Base-by-base conservation (phyloP, 257 asterid species). In the Ehretia macrophylla region DNA sequence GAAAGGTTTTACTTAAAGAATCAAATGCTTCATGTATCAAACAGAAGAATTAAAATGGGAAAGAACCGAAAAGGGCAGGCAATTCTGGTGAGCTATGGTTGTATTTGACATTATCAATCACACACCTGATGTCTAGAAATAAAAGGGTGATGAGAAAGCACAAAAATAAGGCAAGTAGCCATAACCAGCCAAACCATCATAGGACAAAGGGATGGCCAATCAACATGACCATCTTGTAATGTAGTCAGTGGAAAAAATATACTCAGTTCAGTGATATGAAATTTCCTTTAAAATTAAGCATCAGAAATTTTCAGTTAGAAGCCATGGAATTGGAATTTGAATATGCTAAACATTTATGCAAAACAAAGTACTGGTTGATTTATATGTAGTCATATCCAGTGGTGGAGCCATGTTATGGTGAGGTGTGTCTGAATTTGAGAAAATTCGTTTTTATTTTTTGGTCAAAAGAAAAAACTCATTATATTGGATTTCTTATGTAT, bases 251-350 rank as follows among this genome's bases (percentile, higher is more conserved):
- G 3, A 42, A 42, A 47, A 16, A 27, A 27, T 27, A 27, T 27
- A 27, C 4, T 27, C 35, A 27, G 3, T 27, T 27, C 35, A 27
- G 35, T 27, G 35, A n/a, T 47, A 20, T 47, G 17, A 10, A n/a
- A n/a, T 17, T 17, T 6, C 23, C 16, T 1, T n/a, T 9, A 49
- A 17, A 49, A n/a, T 45, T 17, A n/a, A 21, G 8, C 57, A 52
- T 11, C 32, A 52, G 5, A 21, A 52, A 20, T 21, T 11, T 32
- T 16, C 57, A 52, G 10, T 21, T 17, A 49, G 54, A 49, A 21
- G 21, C 37, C 11, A 11, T 21, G 57, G 32, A 22, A 52, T 21
- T 51, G 56, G 56, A 51, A 11, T 51, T 51, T 21, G 56, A 51
- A 20, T 51, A 51, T 51, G 16, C 5, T 51, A 21, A 19, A 27